A percentile compares a stretch with the other conserved stretches of the same genome.
Conservation (phyloP, 345 rosid species). For the Acer saccharum region DNA sequence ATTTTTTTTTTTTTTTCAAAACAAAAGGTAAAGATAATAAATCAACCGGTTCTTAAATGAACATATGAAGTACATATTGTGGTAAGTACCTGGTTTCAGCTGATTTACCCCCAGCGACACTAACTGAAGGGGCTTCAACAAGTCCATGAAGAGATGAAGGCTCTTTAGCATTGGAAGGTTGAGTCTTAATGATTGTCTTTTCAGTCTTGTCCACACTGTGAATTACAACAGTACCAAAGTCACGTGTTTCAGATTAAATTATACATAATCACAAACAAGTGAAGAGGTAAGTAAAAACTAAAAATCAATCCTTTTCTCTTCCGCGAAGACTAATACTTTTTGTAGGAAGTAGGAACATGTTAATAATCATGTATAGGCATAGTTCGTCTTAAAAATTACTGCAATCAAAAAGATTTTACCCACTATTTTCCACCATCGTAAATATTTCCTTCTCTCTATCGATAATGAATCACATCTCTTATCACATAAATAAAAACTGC, state of each 20-base stretch:
- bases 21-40: neutral
- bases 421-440: neutral
- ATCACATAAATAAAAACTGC: neutral
- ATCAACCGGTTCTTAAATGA: neutral
- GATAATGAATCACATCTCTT: neutral
- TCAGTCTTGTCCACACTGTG: slow-evolving; percentile 62
- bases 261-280: slow-evolving; percentile 6
- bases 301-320: neutral
- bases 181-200: slow-evolving; percentile 29
- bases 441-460: neutral
- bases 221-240: slow-evolving; percentile 79
- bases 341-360: neutral
- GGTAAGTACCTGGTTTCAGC: slow-evolving; percentile 43
- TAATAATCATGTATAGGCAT: neutral
- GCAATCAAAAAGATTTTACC: neutral
- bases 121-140: slow-evolving; percentile 37
- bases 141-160: slow-evolving; percentile 32
- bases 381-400: neutral
- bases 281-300: neutral
- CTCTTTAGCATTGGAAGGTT: slow-evolving; percentile 36
- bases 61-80: neutral
- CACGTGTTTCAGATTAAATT: slow-evolving; percentile 45
- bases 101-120: slow-evolving; percentile 37
- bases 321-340: neutral
- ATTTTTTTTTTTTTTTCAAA: neutral